Conservation (phyloP, 2,329 filamentous ascomycete genomes). For the Clarireedia monteithiana region DNA sequence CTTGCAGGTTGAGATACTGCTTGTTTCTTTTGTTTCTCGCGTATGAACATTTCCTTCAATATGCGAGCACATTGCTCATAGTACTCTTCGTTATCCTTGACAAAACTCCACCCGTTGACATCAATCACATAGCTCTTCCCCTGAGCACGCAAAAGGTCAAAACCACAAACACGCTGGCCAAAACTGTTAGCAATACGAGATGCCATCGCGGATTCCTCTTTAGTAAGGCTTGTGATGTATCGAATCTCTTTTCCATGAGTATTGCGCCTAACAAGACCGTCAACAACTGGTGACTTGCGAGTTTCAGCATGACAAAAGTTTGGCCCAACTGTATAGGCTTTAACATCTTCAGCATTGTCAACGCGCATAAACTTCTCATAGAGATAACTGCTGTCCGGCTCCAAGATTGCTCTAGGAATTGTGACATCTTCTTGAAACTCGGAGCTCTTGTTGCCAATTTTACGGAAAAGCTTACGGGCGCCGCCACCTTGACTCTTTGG, state of each 20-base stretch:
- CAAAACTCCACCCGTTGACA: conserved; percentile 99
- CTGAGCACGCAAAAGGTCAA: conserved; percentile 81
- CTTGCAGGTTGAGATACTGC: conserved; percentile 30
- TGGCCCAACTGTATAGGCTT: conserved; percentile 93
- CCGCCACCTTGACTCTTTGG: conserved; percentile 80
- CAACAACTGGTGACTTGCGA: conserved; percentile 92
- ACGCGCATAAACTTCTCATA: conserved; percentile 97
- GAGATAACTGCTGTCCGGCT: conserved; percentile 77
- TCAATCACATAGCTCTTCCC: conserved; percentile 96
- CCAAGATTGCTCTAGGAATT: conserved; percentile 72
- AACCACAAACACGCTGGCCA: conserved; percentile 91
- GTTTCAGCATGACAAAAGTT: conserved; percentile 95
- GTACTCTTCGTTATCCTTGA: conserved; percentile 98
- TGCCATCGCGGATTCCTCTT: conserved; percentile 78
- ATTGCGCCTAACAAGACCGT: conserved; percentile 90
- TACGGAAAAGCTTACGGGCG: conserved; percentile 85
- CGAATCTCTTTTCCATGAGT: conserved; percentile 95
- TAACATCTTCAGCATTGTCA: conserved; percentile 96
- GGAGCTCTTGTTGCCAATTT: conserved; percentile 98
- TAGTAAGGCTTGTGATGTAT: conserved; percentile 79
- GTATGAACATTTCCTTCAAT: conserved; percentile 78
- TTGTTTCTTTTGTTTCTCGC: conserved; percentile 59
- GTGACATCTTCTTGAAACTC: conserved; percentile 77
- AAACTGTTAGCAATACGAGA: conserved; percentile 86
- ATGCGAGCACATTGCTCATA: conserved; percentile 88